Percentiles rank a stretch among this genome's conserved stretches.
Conservation (phyloP, 208 protist species). For the Crithidia expoeki region DNA sequence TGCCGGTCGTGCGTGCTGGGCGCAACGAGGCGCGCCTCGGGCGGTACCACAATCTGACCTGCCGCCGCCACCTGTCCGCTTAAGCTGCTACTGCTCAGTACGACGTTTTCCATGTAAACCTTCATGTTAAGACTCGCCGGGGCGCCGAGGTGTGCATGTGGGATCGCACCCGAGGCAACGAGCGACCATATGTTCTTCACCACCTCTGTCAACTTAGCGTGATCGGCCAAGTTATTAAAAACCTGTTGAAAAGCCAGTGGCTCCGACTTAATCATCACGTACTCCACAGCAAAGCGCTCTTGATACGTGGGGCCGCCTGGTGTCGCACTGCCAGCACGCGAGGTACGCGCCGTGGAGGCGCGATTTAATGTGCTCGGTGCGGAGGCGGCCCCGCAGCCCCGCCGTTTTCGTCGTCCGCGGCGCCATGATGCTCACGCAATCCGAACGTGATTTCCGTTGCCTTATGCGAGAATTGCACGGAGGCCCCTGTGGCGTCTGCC, state of each 20-base stretch:
- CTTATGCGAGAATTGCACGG: slow-evolving; percentile 6
- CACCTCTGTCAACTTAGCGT: slow-evolving; percentile 40
- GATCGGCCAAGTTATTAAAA: slow-evolving; percentile 23
- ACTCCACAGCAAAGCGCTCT: slow-evolving; percentile 76
- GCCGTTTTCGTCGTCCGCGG: slow-evolving; percentile 17
- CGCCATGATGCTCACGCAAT: slow-evolving; percentile 32
- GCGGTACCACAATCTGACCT: slow-evolving; percentile 36
- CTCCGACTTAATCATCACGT: slow-evolving; percentile 48
- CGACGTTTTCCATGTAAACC: slow-evolving; percentile 58
- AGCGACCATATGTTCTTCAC: slow-evolving; percentile 65
- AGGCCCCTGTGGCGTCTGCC: slow-evolving; percentile 39
- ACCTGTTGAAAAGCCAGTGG: slow-evolving; percentile 54
- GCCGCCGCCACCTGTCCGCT: slow-evolving; percentile 20
- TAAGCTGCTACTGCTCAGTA: slow-evolving; percentile 28
- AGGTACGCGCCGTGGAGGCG: neutral
- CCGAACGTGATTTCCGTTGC: slow-evolving; percentile 42
- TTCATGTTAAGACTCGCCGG: slow-evolving; percentile 46
- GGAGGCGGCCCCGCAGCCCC: neutral
- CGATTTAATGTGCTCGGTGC: neutral
- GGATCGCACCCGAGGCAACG: slow-evolving; percentile 42
- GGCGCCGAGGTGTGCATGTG: slow-evolving; percentile 36
- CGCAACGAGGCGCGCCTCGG: slow-evolving; percentile 21
- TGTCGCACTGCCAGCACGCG: slow-evolving; percentile 18
- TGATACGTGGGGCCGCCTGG: slow-evolving; percentile 35
- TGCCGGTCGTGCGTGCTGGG: neutral